Conservation (phyloP, 2,329 filamentous ascomycete species). For the Penicillium expansum region DNA sequence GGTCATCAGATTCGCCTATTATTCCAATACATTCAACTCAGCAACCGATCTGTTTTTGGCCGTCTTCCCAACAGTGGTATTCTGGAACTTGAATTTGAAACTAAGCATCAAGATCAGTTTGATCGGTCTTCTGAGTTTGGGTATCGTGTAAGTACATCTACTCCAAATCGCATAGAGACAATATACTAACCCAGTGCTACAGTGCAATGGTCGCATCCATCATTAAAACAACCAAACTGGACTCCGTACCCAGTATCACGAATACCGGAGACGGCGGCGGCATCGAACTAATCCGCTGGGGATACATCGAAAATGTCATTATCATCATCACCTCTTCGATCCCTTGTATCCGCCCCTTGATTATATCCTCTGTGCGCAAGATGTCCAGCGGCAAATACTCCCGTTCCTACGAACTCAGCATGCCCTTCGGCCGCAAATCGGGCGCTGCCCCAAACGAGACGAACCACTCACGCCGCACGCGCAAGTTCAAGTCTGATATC, state of each 20-base stretch:
- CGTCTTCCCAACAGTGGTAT: constrained; percentile 29
- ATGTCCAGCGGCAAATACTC: constrained; percentile 26
- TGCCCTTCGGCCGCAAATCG: constrained; percentile 23
- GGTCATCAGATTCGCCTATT: constrained; percentile 31
- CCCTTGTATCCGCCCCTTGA: constrained; percentile 30
- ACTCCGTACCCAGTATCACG: constrained; percentile 26
- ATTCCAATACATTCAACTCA: constrained; percentile 31
- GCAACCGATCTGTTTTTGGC: constrained; percentile 31
- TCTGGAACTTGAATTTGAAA: constrained; percentile 33
- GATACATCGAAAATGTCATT: constrained; percentile 29
- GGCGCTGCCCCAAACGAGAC: constrained; percentile 13
- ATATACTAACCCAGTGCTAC: neutral
- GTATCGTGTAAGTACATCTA: constrained; percentile 25
- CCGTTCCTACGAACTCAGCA: constrained; percentile 30
- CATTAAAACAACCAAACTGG: constrained; percentile 31
- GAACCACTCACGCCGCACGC: constrained; percentile 14
- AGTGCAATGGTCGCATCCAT: constrained; percentile 35
- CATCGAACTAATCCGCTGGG: constrained; percentile 31
- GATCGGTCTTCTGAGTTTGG: constrained; percentile 28
- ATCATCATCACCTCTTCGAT: constrained; percentile 34
- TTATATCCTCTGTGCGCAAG: constrained; percentile 33
- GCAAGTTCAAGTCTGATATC: constrained; percentile 13
- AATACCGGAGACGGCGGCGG: constrained; percentile 26
- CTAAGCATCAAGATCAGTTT: constrained; percentile 29
- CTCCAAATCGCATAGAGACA: neutral